Evolutionary conservation across 495 filamentous ascomycete genomes (phyloP), one percentile per base, ranked within the genome.

Genomic region (Aspergillus incahuasiensis): DNA sequence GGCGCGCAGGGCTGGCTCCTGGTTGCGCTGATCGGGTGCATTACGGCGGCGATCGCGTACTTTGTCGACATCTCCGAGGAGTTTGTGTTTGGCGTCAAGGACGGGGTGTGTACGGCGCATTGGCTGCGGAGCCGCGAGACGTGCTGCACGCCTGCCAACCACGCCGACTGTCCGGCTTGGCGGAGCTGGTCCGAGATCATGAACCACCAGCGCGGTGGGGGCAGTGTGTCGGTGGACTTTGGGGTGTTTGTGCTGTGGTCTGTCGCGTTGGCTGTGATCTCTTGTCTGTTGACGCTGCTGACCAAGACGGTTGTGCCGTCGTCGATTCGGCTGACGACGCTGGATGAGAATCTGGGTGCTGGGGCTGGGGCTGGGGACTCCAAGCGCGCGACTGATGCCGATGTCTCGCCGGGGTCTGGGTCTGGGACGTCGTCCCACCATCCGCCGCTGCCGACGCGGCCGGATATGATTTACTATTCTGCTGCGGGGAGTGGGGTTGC

Each of bases 401-500:
- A 69, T 8, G 70, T 73, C 22, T 72, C 78, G 19, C 72, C 79
- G 20, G 57, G 70, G 16, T 76, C 77, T 21, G 48, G 57, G 4
- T 55, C 52, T 6, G 70, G 65, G 24, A 65, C 62, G 2, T 65
- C 65, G 43, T 64, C 67, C 6, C 19, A 34, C 6, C 19, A 34
- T 8, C 60, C 57, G 0, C 63, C 50, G 56, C 65, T 52, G 48
- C 69, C 64, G 49, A 65, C 61, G 32, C 68, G 56, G 64, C 80
- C 88, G 15, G 88, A 91, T 13, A 94, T 92, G 82, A 78, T 91
- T 32, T 98, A 96, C 68, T 98, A 96, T 66, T 91, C 94, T 13
- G 94, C 92, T 54, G 92, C 94, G 50, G 94, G 94, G 28, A 96
- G 91, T 72, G 94, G 94, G 59, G 94, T 98, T 19, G 94, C 94